A percentile compares a stretch with the other conserved stretches of the same genome.
Conservation (phyloP, 2,329 filamentous ascomycete genomes). For the Coniochaeta sp. region DNA sequence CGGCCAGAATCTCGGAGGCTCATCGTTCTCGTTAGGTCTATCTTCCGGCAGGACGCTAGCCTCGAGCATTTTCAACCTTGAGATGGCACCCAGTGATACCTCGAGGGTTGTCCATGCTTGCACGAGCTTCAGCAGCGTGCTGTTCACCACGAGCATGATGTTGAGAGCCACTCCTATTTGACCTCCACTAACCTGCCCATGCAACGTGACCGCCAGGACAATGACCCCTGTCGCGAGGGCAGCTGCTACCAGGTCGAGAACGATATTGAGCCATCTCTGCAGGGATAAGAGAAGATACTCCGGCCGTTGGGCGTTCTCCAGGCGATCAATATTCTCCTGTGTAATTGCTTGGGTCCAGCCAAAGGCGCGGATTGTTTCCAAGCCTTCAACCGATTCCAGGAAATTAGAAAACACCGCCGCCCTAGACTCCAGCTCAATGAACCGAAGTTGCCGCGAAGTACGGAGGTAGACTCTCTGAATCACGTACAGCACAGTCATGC, state of each 20-base stretch:
- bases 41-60: slow-evolving; percentile 9
- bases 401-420: slow-evolving; percentile 35
- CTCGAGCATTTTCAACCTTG: slow-evolving; percentile 22
- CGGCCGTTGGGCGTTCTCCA: slow-evolving; percentile 39
- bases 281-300: slow-evolving; percentile 41
- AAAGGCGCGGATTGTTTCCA: slow-evolving; percentile 20
- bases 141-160: slow-evolving; percentile 24
- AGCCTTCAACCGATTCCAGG: slow-evolving; percentile 26
- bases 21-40: neutral
- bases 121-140: slow-evolving; percentile 24
- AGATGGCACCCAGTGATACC: slow-evolving; percentile 25
- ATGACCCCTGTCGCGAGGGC: slow-evolving; percentile 31
- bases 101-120: slow-evolving; percentile 25
- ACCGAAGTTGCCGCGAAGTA: slow-evolving; percentile 48
- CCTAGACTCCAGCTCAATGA: slow-evolving; percentile 46
- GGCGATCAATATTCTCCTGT: slow-evolving; percentile 12
- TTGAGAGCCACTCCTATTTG: slow-evolving; percentile 27
- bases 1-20: slow-evolving; percentile 18
- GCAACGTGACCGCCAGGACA: slow-evolving; percentile 15
- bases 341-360: slow-evolving; percentile 19
- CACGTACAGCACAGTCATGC: slow-evolving; percentile 30
- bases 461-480: slow-evolving; percentile 44
- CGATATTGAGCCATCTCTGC: slow-evolving; percentile 44
- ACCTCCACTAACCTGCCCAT: slow-evolving; percentile 15
- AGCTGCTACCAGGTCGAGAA: slow-evolving; percentile 41